Percentiles rank a stretch among this genome's conserved stretches.
These are phyloP conservation scores for Panicum virgatum DNA, from an alignment of 202 grass and related monocot species.

Conservation along the genomic window DNA sequence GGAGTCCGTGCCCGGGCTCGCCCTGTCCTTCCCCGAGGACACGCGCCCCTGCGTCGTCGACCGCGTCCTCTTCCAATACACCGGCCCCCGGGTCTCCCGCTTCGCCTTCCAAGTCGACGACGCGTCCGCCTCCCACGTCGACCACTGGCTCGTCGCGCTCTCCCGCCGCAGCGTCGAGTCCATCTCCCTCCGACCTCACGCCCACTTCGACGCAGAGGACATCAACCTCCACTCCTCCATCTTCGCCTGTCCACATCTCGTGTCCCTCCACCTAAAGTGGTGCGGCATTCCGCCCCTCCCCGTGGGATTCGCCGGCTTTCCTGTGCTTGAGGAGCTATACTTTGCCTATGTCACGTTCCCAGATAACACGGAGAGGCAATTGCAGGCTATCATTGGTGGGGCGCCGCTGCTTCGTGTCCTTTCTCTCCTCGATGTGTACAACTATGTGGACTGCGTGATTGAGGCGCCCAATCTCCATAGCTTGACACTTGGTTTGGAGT, in stretches of 20 bases:
- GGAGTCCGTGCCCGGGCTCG: slow-evolving; percentile 26
- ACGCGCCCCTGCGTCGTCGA: background rate
- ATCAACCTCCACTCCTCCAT: background rate
- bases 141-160: slow-evolving; percentile 1
- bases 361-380: too few species aligned
- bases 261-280: background rate
- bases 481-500: background rate
- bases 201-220: too few species aligned
- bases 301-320: slow-evolving; percentile 11
- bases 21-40: background rate
- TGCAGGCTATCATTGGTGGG: too few species aligned
- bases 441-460: too few species aligned
- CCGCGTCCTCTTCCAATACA: background rate
- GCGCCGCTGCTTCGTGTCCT: too few species aligned
- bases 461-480: too few species aligned
- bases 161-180: background rate
- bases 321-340: background rate
- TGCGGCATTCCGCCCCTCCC: background rate
- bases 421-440: too few species aligned
- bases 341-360: too few species aligned
- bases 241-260: background rate
- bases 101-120: background rate
- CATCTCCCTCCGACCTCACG: too few species aligned
- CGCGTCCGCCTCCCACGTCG: background rate
- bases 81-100: background rate